These are phyloP conservation scores for Firmiana major DNA, from an alignment of 345 rosid genomes.

Conservation along the genomic window DNA sequence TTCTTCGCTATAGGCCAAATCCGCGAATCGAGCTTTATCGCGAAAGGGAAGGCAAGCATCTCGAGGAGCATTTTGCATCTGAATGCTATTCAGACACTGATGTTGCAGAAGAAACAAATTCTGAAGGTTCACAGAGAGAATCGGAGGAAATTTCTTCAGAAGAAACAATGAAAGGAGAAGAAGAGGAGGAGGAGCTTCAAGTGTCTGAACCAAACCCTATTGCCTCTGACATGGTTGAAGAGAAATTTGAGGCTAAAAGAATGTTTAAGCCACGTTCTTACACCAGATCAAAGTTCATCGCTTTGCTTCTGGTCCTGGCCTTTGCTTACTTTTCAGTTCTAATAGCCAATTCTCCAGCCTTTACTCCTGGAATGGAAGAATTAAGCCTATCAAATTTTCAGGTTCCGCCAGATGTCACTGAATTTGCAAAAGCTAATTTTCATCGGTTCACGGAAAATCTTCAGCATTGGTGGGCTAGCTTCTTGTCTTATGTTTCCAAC, in stretches of 20 bases:
- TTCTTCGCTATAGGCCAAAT: conserved; percentile 58
- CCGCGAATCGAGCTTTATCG: conserved; percentile 44
- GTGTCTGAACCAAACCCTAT: conserved; percentile 22
- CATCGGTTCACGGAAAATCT: conserved; percentile 32
- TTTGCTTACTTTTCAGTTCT: conserved; percentile 33
- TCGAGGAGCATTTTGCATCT: conserved; percentile 44
- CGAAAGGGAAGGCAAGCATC: conserved; percentile 39
- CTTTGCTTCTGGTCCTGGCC: conserved; percentile 37
- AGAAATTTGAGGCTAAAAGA: conserved; percentile 23
- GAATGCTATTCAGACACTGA: conserved; percentile 53
- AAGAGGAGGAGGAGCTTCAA: conserved; percentile 26
- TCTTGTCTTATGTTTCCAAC: conserved; percentile 30
- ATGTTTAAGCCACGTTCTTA: conserved; percentile 34
- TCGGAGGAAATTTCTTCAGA: conserved; percentile 31
- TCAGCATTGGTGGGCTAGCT: conserved; percentile 31
- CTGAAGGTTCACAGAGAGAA: conserved; percentile 42
- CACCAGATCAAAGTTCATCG: conserved; percentile 34
- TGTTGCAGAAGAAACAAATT: conserved; percentile 40
- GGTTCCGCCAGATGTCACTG: conserved; percentile 39
- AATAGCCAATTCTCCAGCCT: conserved; percentile 24
- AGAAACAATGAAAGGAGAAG: conserved; percentile 22
- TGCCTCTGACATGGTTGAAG: conserved; percentile 7
- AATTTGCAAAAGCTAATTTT: conserved; percentile 30
- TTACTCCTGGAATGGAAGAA: conserved; percentile 25
- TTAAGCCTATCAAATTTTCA: conserved; percentile 27